These are phyloP conservation scores for Penicillium nucicola DNA, from an alignment of 495 filamentous ascomycete species.

Conservation along the genomic window DNA sequence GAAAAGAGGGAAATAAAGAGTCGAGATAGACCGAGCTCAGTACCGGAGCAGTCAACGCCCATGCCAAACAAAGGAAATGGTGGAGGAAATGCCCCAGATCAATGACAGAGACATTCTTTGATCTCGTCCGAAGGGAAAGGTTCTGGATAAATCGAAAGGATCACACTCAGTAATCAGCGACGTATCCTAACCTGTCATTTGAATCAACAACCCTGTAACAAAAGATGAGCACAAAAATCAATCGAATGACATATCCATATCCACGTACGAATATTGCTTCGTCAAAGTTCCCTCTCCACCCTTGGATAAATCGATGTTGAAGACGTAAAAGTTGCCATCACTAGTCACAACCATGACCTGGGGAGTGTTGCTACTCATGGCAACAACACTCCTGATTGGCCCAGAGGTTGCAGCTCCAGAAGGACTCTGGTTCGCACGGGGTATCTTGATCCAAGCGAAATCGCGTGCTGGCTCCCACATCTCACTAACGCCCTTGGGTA, in stretches of 20 bases:
- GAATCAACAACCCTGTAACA: conserved; percentile 47
- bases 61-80: neutral
- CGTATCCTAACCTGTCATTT: conserved; percentile 50
- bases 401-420: conserved; percentile 37
- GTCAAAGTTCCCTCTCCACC: conserved; percentile 91
- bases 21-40: neutral
- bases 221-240: conserved; percentile 3
- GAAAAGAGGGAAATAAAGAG: neutral
- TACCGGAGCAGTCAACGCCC: neutral
- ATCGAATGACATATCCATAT: neutral
- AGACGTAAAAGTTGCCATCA: conserved; percentile 92
- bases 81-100: neutral
- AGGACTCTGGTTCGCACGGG: conserved; percentile 49
- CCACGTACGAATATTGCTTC: conserved; percentile 81
- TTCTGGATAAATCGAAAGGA: neutral
- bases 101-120: neutral
- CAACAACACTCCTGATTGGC: conserved; percentile 79
- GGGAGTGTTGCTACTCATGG: conserved; percentile 87
- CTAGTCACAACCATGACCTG: conserved; percentile 98
- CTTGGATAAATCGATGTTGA: conserved; percentile 89
- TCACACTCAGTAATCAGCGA: conserved; percentile 41
- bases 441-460: conserved; percentile 93
- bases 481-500: conserved; percentile 87
- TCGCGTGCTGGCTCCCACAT: conserved; percentile 97
- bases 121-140: too few species aligned